Evolutionary conservation across 441 rosid species (phyloP).

Genomic region (Gossypium schwendimanii): DNA sequence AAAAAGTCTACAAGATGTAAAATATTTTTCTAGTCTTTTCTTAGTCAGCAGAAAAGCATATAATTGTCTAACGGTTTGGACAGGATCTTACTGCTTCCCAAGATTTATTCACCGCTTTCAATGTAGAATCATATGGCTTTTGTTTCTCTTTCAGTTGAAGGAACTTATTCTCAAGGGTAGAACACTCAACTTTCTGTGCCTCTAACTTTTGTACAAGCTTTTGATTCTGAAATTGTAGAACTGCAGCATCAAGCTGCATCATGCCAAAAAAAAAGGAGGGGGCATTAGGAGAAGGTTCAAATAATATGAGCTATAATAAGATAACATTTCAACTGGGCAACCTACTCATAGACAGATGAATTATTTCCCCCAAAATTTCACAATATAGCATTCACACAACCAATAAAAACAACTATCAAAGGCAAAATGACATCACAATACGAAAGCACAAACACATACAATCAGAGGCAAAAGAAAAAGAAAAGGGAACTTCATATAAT

Average conservation of each 20-base stretch:
- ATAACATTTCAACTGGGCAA: not conserved
- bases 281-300: slow-evolving; percentile 2
- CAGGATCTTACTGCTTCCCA: slow-evolving; percentile 58
- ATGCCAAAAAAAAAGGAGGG: slow-evolving; percentile 6
- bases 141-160: slow-evolving; percentile 58
- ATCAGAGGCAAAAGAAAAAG: not conserved
- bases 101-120: slow-evolving; percentile 56
- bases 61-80: not conserved
- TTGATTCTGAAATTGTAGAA: slow-evolving; percentile 81
- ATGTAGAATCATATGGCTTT: slow-evolving; percentile 44
- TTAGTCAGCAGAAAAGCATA: slow-evolving; percentile 5
- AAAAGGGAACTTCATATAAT: not conserved
- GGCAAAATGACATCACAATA: not conserved
- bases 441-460: not conserved
- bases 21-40: not conserved
- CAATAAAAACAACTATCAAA: not conserved
- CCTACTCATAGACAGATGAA: not conserved
- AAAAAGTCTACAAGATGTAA: slow-evolving; percentile 5
- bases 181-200: slow-evolving; percentile 70
- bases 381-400: not conserved
- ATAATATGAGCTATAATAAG: not conserved
- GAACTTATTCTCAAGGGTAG: slow-evolving; percentile 52
- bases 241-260: slow-evolving; percentile 67
- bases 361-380: not conserved
- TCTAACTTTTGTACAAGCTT: slow-evolving; percentile 83